Conservation (phyloP, 345 rosid genomes). For the Rhizophora mangle region DNA sequence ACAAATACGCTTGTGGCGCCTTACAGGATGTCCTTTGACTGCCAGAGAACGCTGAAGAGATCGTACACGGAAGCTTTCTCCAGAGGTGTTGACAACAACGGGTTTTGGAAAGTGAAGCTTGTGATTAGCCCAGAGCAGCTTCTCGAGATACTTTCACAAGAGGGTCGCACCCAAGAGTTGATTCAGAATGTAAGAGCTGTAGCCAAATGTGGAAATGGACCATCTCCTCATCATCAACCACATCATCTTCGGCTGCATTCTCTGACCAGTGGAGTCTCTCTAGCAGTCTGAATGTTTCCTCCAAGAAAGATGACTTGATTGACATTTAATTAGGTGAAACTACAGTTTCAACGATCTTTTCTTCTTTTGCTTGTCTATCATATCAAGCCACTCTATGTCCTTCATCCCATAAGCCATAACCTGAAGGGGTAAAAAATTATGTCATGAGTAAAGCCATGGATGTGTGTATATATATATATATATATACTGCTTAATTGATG, state of each 20-base stretch:
- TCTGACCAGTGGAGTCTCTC: slow-evolving; percentile 58
- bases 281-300: slow-evolving; percentile 40
- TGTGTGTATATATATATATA: too few species aligned
- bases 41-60: slow-evolving; percentile 52
- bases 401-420: too few species aligned
- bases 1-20: slow-evolving; percentile 34
- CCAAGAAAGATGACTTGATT: slow-evolving; percentile 27
- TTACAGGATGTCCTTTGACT: slow-evolving; percentile 63
- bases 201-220: slow-evolving; percentile 54
- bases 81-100: slow-evolving; percentile 16
- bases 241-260: slow-evolving; percentile 27
- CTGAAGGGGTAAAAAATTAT: too few species aligned
- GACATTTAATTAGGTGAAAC: slow-evolving; percentile 3
- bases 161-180: slow-evolving; percentile 57
- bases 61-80: slow-evolving; percentile 62
- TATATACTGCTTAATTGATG: too few species aligned
- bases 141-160: slow-evolving; percentile 63
- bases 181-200: slow-evolving; percentile 72
- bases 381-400: too few species aligned
- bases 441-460: too few species aligned
- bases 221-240: not conserved
- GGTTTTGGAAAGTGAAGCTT: slow-evolving; percentile 87
- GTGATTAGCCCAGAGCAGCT: slow-evolving; percentile 65
- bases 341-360: too few species aligned
- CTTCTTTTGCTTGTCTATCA: too few species aligned